A percentile compares a stretch with the other conserved stretches of the same genome.
phyloP scores from a whole-genome alignment of 2,329 filamentous ascomycete species.

The Epichloe sylvatica region DNA sequence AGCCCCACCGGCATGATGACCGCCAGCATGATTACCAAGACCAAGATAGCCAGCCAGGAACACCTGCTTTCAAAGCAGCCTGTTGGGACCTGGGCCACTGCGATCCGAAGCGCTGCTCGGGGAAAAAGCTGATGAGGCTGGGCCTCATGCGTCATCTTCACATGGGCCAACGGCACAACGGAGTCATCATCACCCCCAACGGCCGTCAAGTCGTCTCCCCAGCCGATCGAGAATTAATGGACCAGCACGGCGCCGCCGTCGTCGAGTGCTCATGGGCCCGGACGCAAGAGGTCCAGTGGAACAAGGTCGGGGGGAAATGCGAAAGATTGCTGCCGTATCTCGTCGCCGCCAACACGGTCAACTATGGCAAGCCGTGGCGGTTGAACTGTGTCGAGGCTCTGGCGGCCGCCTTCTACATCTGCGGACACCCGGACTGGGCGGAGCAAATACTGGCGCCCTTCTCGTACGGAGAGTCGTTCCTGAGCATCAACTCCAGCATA shows the following conservation, averaged over 20 bases:
- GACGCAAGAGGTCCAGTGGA: conserved; percentile 81
- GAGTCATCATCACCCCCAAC: conserved; percentile 90
- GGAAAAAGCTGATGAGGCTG: conserved; percentile 83
- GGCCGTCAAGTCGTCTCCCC: conserved; percentile 74
- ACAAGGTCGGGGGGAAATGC: conserved; percentile 82
- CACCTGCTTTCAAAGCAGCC: conserved; percentile 67
- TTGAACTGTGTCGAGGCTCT: conserved; percentile 93
- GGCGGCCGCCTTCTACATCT: conserved; percentile 85
- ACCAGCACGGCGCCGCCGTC: conserved; percentile 83
- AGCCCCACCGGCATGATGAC: conserved; percentile 34
- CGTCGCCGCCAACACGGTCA: conserved; percentile 90
- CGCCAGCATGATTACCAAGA: conserved; percentile 30
- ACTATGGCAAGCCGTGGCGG: conserved; percentile 91
- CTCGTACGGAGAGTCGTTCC: conserved; percentile 73
- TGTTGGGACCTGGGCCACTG: conserved; percentile 98
- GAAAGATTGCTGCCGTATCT: conserved; percentile 86
- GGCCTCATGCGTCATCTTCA: conserved; percentile 89
- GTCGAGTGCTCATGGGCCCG: conserved; percentile 97
- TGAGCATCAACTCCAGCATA: conserved; percentile 77
- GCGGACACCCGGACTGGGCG: conserved; percentile 83
- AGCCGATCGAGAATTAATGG: conserved; percentile 66
- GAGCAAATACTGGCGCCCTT: conserved; percentile 71
- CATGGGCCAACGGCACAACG: conserved; percentile 79
- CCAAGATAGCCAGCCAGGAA: conserved; percentile 16
- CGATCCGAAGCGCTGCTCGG: conserved; percentile 91